A percentile compares a stretch with the other conserved stretches of the same genome.
Evolutionary conservation across 805 yeast species (phyloP).

Genomic region (Ogataea nonfermentans): DNA sequence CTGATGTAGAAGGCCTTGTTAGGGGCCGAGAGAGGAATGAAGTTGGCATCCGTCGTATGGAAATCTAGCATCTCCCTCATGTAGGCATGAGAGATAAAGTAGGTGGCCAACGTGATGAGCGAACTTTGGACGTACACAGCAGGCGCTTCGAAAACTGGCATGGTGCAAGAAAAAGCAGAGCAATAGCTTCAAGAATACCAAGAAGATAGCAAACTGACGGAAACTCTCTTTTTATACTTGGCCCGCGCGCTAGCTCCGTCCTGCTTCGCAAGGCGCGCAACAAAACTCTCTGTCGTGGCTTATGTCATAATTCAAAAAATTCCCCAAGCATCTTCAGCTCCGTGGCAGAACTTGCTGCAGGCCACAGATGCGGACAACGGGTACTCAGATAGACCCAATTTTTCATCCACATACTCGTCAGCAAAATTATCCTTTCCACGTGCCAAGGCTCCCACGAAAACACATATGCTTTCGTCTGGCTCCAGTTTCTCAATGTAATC

Average conservation of each 20-base stretch:
- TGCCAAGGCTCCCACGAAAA: conserved; percentile 99
- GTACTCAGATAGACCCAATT: conserved; percentile 91
- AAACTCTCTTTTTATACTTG: conserved; percentile 4
- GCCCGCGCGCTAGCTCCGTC: conserved; percentile 8
- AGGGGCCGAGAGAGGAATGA: conserved; percentile 39
- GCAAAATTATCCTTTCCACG: conserved; percentile 97
- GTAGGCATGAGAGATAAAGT: conserved; percentile 42
- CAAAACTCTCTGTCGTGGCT: background rate
- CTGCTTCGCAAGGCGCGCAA: background rate
- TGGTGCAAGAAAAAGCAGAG: conserved; percentile 16
- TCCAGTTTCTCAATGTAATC: conserved; percentile 80
- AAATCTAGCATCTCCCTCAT: conserved; percentile 38
- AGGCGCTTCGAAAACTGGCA: conserved; percentile 47
- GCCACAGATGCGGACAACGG: conserved; percentile 97
- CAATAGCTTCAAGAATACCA: conserved; percentile 13
- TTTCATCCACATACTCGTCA: conserved; percentile 94
- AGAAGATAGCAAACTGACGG: conserved; percentile 5
- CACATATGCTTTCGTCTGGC: conserved; percentile 92
- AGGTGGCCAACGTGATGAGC: conserved; percentile 40
- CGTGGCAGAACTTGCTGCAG: conserved; percentile 96
- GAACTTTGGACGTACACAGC: conserved; percentile 45
- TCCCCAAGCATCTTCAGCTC: conserved; percentile 98
- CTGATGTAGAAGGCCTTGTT: conserved; percentile 47
- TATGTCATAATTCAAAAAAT: conserved; percentile 38
- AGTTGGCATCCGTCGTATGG: conserved; percentile 40